A percentile compares a stretch with the other conserved stretches of the same genome.
phyloP scores from a whole-genome alignment of 140 eudicot genomes.

The Ambrosia hybrid region DNA sequence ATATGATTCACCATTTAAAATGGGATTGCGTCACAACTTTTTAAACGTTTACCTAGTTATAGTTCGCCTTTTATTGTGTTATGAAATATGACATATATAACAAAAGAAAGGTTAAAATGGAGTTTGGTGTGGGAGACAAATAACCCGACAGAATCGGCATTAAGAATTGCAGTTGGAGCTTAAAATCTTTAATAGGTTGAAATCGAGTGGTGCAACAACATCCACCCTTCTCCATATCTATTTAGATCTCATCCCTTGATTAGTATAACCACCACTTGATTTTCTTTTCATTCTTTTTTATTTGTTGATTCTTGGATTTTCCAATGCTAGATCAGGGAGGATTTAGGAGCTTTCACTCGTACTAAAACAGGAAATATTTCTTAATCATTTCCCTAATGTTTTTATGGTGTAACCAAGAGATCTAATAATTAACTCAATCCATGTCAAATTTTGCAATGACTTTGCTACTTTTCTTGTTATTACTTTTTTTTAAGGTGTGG shows the following conservation, averaged over 20 bases:
- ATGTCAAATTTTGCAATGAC: not conserved
- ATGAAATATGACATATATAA: too few relatives aligned
- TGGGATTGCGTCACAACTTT: too few relatives aligned
- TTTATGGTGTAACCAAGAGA: not conserved
- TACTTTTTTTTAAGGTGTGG: too few relatives aligned
- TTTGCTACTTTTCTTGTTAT: not conserved
- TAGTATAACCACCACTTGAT: conserved; percentile 32
- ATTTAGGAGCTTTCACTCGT: conserved; percentile 33
- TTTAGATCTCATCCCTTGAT: conserved; percentile 36
- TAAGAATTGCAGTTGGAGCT: conserved; percentile 17
- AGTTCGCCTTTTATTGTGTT: too few relatives aligned
- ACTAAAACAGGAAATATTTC: conserved; percentile 29
- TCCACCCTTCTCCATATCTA: conserved; percentile 17
- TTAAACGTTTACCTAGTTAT: too few relatives aligned
- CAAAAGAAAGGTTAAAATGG: not conserved
- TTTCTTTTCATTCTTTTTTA: not conserved
- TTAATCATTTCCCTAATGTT: conserved; percentile 15
- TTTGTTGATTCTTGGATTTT: conserved; percentile 17
- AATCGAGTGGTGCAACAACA: conserved; percentile 26
- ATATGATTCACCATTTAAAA: too few relatives aligned
- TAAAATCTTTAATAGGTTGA: conserved; percentile 17
- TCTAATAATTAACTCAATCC: not conserved
- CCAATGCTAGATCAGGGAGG: conserved; percentile 31
- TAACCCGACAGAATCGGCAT: conserved; percentile 23
- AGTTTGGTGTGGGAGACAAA: conserved; percentile 26